A percentile compares a stretch with the other conserved stretches of the same genome.
phyloP scores from a whole-genome alignment of 768 basidiomycete species.

The Strobilomyces echinocephalus region DNA sequence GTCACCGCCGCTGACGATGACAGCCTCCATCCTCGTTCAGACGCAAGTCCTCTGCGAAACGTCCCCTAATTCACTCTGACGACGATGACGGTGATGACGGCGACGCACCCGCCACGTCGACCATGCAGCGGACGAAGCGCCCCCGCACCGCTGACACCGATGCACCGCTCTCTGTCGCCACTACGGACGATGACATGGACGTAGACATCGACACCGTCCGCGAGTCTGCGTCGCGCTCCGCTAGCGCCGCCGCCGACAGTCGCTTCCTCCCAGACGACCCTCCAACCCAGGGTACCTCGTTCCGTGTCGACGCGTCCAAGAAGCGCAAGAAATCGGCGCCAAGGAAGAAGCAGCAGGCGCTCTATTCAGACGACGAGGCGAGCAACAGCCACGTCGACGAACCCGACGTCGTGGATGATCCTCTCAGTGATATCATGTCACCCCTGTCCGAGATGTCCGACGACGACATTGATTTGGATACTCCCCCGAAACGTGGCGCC shows the following conservation, averaged over 20 bases:
- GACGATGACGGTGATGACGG: constrained; percentile 33
- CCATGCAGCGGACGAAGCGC: constrained; percentile 29
- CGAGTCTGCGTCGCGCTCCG: constrained; percentile 19
- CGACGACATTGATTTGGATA: constrained; percentile 25
- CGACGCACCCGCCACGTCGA: constrained; percentile 43
- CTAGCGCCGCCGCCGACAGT: constrained; percentile 10
- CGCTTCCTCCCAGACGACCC: constrained; percentile 18
- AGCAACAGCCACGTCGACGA: constrained; percentile 24
- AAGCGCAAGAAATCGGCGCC: constrained; percentile 16
- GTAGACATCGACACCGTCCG: constrained; percentile 36
- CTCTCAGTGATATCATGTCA: constrained; percentile 22
- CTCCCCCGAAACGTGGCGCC: constrained; percentile 18
- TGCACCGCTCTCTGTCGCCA: constrained; percentile 18
- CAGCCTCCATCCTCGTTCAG: constrained; percentile 19
- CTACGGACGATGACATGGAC: constrained; percentile 38
- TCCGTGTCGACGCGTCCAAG: not conserved
- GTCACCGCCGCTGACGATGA: constrained; percentile 6
- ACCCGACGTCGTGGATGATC: constrained; percentile 23
- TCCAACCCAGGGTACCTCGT: not conserved
- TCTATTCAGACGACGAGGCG: constrained; percentile 30
- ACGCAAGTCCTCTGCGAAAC: constrained; percentile 22
- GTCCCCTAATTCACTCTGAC: constrained; percentile 33
- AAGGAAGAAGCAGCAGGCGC: constrained; percentile 18
- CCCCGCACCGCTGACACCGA: constrained; percentile 27
- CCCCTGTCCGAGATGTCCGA: constrained; percentile 23